Conservation (phyloP, 2,329 filamentous ascomycete species). For the Talaromyces atroroseus region DNA sequence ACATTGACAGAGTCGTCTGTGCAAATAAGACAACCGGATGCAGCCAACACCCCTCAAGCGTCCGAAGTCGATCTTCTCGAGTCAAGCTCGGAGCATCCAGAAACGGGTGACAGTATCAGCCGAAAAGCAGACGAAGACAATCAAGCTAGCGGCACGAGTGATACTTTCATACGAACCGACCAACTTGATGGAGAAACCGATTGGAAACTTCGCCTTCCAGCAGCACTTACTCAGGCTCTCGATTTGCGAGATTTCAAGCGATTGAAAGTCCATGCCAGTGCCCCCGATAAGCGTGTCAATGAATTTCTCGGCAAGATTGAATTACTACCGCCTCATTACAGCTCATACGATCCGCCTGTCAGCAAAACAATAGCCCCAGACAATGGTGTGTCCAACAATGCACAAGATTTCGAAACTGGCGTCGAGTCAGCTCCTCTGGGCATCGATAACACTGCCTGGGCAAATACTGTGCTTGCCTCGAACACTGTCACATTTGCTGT, state of each 20-base stretch:
- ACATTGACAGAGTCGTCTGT: slow-evolving; percentile 52
- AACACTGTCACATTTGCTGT: slow-evolving; percentile 83
- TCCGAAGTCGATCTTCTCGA: slow-evolving; percentile 23
- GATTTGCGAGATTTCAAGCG: slow-evolving; percentile 63
- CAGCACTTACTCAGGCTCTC: slow-evolving; percentile 76
- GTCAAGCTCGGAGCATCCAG: slow-evolving; percentile 17
- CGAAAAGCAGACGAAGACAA: slow-evolving; percentile 18
- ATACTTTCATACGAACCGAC: slow-evolving; percentile 96
- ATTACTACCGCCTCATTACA: slow-evolving; percentile 53
- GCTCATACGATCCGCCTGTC: slow-evolving; percentile 42
- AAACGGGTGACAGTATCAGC: slow-evolving; percentile 13
- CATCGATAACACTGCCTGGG: slow-evolving; percentile 98
- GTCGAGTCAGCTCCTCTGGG: slow-evolving; percentile 65
- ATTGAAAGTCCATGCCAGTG: slow-evolving; percentile 70
- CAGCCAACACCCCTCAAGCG: slow-evolving; percentile 21
- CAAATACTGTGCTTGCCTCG: slow-evolving; percentile 93
- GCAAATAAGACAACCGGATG: slow-evolving; percentile 9
- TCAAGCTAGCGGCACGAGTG: slow-evolving; percentile 51
- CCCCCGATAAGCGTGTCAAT: slow-evolving; percentile 90
- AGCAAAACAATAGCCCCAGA: slow-evolving; percentile 21
- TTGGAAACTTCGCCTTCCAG: slow-evolving; percentile 91
- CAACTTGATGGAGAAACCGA: slow-evolving; percentile 97
- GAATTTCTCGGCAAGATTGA: slow-evolving; percentile 90
- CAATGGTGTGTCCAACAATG: slow-evolving; percentile 18
- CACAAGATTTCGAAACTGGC: slow-evolving; percentile 17